Percentiles rank a stretch among this genome's conserved stretches.
These are phyloP conservation scores for Plasmodium knowlesi DNA, from an alignment of 169 alveolate species.

Conservation along the genomic window DNA sequence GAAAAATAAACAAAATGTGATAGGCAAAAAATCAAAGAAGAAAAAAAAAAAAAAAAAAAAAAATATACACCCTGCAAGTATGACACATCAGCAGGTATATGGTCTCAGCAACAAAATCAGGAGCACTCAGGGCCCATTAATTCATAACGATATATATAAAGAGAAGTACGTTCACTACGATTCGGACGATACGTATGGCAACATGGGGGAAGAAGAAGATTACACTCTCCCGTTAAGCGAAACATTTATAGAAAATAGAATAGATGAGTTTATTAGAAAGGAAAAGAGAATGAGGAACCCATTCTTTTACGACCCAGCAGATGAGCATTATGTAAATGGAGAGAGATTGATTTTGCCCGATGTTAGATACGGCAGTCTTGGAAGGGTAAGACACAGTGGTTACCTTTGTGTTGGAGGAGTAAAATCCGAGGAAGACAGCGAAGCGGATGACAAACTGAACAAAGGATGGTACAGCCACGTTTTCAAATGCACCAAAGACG, in stretches of 20 bases:
- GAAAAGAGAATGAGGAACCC: constrained; percentile 18
- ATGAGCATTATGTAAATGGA: background rate
- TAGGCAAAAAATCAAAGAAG: constrained; percentile 4
- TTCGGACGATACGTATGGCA: background rate
- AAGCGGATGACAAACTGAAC: constrained; percentile 5
- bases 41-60: constrained; percentile 5
- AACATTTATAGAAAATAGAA: constrained; percentile 26
- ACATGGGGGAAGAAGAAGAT: background rate
- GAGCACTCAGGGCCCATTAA: constrained; percentile 20
- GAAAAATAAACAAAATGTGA: constrained; percentile 13
- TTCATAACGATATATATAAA: constrained; percentile 55
- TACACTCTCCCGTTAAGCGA: constrained; percentile 45
- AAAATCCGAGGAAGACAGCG: background rate
- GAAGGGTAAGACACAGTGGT: background rate
- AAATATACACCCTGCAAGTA: constrained; percentile 4
- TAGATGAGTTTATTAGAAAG: constrained; percentile 5
- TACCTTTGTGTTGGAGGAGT: background rate
- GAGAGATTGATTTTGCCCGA: constrained; percentile 16
- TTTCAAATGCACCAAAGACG: constrained; percentile 18
- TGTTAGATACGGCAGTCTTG: background rate
- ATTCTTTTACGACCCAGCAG: background rate
- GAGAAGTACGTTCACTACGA: background rate
- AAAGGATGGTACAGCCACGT: constrained; percentile 57
- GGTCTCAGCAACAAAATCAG: constrained; percentile 20
- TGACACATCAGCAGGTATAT: constrained; percentile 31